Evolutionary conservation across 2,329 filamentous ascomycete species (phyloP), one percentile per base, ranked within the genome.

Genomic region (Exophiala viscosa): DNA sequence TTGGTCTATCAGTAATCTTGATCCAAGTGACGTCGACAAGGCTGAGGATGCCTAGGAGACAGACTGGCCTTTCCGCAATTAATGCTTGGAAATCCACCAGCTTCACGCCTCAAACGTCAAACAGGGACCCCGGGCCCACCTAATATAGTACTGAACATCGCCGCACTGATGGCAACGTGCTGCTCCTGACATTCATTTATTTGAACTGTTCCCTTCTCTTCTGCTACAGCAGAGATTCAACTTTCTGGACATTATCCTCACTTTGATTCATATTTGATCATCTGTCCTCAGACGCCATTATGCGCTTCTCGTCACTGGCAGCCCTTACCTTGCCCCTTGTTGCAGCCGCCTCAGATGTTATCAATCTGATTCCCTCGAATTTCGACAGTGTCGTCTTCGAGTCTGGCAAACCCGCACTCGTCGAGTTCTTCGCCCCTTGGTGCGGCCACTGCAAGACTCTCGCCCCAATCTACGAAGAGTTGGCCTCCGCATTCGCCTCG

Each of bases 371-470:
- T 55, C 90, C 92, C 50, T 77, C 78, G 65, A 99, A 96, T 78
- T 99, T 99, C 71, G 92, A 97, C 77, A 76, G 86, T 43, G 79
- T 96, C 50, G 90, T 96, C 60, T 80, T 96, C 55, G 84, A 95
- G 70, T 92, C 88, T 41, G 90, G 90, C 72, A 97, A 95, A 78
- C 92, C 93, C 39, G 91, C 93, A 0, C 85, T 99, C 20, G 90
- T 97, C 64, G 91, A 97, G 72, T 99, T 99, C 82, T 97, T 95
- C 69, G 93, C 93, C 32, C 91, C 92, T 18, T 99, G 93, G 93
- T 99, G 93, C 68, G 95, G 93, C 31, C 93, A 99, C 80, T 99
- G 93, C 89, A 97, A 97, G 82, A 95, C 77, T 67, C 87, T 99
- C 32, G 93, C 93, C 13, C 95, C 93, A 45, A 78, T 95, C 54